Evolutionary conservation across 768 basidiomycete genomes (phyloP), one percentile per base, ranked within the genome.

Genomic region (Lactifluus echinatus): DNA sequence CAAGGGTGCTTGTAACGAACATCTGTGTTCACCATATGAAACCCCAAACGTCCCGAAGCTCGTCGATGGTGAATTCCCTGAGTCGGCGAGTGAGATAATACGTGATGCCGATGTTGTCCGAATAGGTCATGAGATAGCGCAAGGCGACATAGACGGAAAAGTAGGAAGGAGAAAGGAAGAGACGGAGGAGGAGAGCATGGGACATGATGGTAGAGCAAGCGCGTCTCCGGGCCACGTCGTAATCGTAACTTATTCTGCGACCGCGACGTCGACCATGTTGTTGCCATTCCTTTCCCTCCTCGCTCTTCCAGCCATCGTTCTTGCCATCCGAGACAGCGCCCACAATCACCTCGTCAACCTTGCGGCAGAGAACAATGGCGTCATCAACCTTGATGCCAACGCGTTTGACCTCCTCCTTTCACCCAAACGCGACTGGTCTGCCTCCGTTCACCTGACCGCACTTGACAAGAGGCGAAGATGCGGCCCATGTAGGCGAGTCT

Each of bases 101-200:
- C 33, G 89, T 93, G 69, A 93, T 92, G 8, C 89, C 91, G 64
- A 93, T 86, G 72, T 92, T 89, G 75, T 91, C 87, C 15, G 84
- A 77, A 70, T 93, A 93, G 37, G 81, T 63, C 62, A 81, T 79
- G 56, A 93, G 81, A 67, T 97, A 97, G 65, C 85, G 82, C 62
- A 97, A 84, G 29, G 93, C 93, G 64, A 94, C 87, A 75, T 94
- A 89, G 54, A 95, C 88, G 11, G 88, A 89, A 74, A 96, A 97
- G 76, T 90, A 97, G 34, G 84, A 84, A 4, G 90, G 87, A 19
- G 90, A 92, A 56, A 94, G 84, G 69, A 96, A 95, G 48, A 97
- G 84, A 29, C 93, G 86, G 53, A 97, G 81, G 51, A 94, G 85
- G 59, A 93, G 77, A 45, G 83, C 89, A 87, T 93, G 88, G 64